phyloP scores from a whole-genome alignment of 352 stramenopile genomes.

The Globisporangium uncinulatum region DNA sequence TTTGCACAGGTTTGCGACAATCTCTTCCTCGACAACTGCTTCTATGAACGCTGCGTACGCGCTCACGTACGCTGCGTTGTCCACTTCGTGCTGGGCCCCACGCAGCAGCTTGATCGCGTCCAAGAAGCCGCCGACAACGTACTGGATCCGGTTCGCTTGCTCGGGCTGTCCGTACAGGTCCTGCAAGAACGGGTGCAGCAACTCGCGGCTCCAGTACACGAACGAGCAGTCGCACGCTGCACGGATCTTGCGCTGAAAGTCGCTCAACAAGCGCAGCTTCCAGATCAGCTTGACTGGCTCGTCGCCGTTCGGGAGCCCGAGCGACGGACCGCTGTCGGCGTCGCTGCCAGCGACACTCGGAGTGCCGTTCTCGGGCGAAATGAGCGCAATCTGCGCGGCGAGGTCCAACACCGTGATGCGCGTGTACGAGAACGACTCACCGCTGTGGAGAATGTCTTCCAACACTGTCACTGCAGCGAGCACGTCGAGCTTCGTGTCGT shows the following conservation, averaged over 20 bases:
- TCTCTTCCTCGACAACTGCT: slow-evolving; percentile 78
- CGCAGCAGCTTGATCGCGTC: slow-evolving; percentile 72
- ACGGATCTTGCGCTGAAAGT: slow-evolving; percentile 86
- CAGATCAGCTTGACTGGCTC: slow-evolving; percentile 80
- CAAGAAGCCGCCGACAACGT: slow-evolving; percentile 73
- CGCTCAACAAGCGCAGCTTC: slow-evolving; percentile 81
- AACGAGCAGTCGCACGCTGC: slow-evolving; percentile 89
- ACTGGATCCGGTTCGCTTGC: slow-evolving; percentile 81
- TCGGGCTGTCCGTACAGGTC: slow-evolving; percentile 78
- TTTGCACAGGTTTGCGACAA: slow-evolving; percentile 88
- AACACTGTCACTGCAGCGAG: slow-evolving; percentile 79
- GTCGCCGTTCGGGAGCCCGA: slow-evolving; percentile 57
- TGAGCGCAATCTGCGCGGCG: slow-evolving; percentile 74
- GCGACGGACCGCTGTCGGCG: slow-evolving; percentile 28
- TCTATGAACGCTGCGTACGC: slow-evolving; percentile 80
- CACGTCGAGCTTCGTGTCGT: slow-evolving; percentile 84
- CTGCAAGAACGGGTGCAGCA: slow-evolving; percentile 82
- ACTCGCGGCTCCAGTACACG: slow-evolving; percentile 91
- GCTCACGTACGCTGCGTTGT: slow-evolving; percentile 63
- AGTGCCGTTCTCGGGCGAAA: slow-evolving; percentile 38
- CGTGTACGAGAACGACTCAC: slow-evolving; percentile 84
- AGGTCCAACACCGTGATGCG: slow-evolving; percentile 76
- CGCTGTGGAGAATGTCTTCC: slow-evolving; percentile 78
- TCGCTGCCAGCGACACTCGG: slow-evolving; percentile 29
- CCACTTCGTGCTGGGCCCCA: slow-evolving; percentile 68